These are phyloP conservation scores for Ceratocystis lukuohia DNA, from an alignment of 2,329 filamentous ascomycete species.

Conservation along the genomic window DNA sequence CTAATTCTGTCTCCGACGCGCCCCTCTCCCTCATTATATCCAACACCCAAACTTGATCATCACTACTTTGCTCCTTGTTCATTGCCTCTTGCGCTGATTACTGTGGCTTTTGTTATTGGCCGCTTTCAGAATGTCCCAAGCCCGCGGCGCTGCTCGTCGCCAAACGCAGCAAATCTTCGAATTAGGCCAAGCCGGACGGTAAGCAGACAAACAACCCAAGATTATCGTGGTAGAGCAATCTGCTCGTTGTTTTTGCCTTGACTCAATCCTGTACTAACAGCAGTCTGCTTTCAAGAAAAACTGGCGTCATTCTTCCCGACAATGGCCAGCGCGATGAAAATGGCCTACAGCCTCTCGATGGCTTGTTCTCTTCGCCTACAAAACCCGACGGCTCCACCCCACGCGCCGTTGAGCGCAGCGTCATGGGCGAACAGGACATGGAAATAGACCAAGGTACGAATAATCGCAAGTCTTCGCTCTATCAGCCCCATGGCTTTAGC, in stretches of 20 bases:
- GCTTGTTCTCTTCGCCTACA: conserved; percentile 77
- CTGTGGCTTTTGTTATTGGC: background rate
- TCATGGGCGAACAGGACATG: conserved; percentile 36
- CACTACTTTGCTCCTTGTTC: too few species aligned
- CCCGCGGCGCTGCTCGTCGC: conserved; percentile 15
- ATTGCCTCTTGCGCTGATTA: too few species aligned
- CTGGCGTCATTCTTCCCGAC: conserved; percentile 69
- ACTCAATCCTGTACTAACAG: conserved; percentile 6
- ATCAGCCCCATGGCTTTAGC: background rate
- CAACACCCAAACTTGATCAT: background rate
- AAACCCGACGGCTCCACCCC: conserved; percentile 30
- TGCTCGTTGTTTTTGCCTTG: conserved; percentile 9
- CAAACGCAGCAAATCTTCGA: conserved; percentile 22
- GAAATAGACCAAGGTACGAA: conserved; percentile 30
- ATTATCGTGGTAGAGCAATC: background rate
- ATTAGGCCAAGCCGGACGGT: conserved; percentile 30
- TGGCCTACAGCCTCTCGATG: conserved; percentile 78
- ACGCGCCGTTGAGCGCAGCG: conserved; percentile 25
- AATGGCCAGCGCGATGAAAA: conserved; percentile 73
- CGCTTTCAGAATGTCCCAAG: conserved; percentile 10
- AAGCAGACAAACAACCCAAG: conserved; percentile 18
- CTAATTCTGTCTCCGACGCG: background rate
- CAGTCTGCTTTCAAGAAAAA: conserved; percentile 50
- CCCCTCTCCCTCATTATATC: background rate
- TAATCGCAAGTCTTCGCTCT: conserved; percentile 16